Percentiles rank a stretch among this genome's conserved stretches.
Conservation (phyloP, 2,329 filamentous ascomycete species). For the Ilyonectria mors-panacis region DNA sequence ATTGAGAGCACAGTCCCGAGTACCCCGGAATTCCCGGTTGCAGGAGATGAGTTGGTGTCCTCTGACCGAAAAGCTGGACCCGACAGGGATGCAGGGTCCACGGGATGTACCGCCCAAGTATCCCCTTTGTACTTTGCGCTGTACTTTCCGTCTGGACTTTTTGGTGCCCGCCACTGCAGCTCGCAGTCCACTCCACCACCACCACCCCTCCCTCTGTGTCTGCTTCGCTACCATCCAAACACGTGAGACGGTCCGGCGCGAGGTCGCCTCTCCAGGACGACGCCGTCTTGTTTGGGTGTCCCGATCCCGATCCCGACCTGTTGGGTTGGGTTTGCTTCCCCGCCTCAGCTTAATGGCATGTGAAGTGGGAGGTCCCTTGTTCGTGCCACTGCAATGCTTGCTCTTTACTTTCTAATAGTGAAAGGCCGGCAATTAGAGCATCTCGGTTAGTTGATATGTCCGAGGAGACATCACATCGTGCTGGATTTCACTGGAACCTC, state of each 20-base stretch:
- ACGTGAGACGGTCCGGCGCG: slow-evolving; percentile 41
- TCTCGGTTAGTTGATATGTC: neutral
- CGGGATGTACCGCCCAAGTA: slow-evolving; percentile 15
- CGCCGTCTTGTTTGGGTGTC: slow-evolving; percentile 27
- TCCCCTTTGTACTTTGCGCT: neutral
- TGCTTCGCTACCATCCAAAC: slow-evolving; percentile 19
- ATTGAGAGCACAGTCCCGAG: slow-evolving; percentile 9
- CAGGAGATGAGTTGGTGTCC: slow-evolving; percentile 13
- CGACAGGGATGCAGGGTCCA: slow-evolving; percentile 11
- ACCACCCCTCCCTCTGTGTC: neutral
- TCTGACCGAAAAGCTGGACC: slow-evolving; percentile 15
- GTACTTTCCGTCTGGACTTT: neutral
- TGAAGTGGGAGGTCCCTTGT: slow-evolving; percentile 1
- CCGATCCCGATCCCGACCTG: slow-evolving; percentile 22
- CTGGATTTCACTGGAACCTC: neutral
- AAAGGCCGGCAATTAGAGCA: neutral
- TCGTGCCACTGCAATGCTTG: slow-evolving; percentile 1
- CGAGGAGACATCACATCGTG: neutral
- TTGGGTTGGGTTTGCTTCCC: slow-evolving; percentile 18
- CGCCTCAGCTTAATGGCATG: neutral
- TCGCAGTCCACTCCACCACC: neutral
- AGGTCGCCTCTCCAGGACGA: slow-evolving; percentile 13
- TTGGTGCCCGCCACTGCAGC: neutral
- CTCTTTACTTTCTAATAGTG: neutral
- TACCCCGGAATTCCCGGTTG: slow-evolving; percentile 20